Percentiles rank a stretch among this genome's conserved stretches.
Conservation (phyloP, 441 rosid genomes). For the Bruguiera hainesii region DNA sequence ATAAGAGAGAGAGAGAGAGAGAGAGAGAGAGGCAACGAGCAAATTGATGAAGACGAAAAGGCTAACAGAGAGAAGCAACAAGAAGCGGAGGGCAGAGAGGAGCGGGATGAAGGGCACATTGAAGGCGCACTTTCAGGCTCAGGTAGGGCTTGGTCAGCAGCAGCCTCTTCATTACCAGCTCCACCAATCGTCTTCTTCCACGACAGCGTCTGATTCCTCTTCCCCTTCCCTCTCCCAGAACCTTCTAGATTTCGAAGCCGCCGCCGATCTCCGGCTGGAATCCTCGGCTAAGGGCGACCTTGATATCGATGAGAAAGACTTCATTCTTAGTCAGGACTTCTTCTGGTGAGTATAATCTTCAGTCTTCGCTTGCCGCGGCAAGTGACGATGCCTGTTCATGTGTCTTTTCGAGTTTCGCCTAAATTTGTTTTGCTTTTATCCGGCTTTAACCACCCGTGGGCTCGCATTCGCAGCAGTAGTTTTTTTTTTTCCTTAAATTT, state of each 20-base stretch:
- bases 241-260: constrained; percentile 37
- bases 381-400: too few relatives aligned
- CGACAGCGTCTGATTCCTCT: constrained; percentile 22
- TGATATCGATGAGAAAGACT: constrained; percentile 44
- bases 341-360: constrained; percentile 47
- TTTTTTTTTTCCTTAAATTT: too few relatives aligned
- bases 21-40: constrained; percentile 10
- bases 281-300: constrained; percentile 27
- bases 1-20: constrained; percentile 7
- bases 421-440: too few relatives aligned
- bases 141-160: constrained; percentile 27
- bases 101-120: constrained; percentile 55
- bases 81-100: constrained; percentile 20
- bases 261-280: constrained; percentile 26
- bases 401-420: too few relatives aligned
- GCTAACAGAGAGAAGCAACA: constrained; percentile 28
- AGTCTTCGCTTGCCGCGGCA: too few relatives aligned
- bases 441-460: too few relatives aligned
- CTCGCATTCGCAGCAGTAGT: too few relatives aligned
- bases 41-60: constrained; percentile 45
- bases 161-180: constrained; percentile 32
- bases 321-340: constrained; percentile 85
- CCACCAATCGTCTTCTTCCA: constrained; percentile 28
- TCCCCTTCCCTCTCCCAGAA: constrained; percentile 34
- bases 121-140: constrained; percentile 39